Evolutionary conservation across 179 eudicot genomes (phyloP), one percentile per base, ranked within the genome.

Genomic region (Beta corolliflora): DNA sequence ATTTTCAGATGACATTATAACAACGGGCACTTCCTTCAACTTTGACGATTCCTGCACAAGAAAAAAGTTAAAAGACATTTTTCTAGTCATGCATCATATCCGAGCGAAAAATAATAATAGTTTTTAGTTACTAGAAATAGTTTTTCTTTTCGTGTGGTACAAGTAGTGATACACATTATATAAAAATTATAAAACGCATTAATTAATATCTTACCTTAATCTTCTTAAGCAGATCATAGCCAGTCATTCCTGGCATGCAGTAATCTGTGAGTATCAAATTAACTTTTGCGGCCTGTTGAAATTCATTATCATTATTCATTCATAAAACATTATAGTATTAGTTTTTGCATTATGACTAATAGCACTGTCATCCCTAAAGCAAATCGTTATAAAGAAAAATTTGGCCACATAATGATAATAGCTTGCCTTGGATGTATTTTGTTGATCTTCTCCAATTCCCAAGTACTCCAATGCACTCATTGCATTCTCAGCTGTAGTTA

Each of bases 161-260:
- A 36, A 36, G 41, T 36, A 36, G 2, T 36, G 41, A 36, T 36
- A 36, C 41, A 36, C 41, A 36, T 36, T 36, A 36, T 36, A 60
- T 9, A 0, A 5, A 29, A 29, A 18, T 4, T 12, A 2, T 29
- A 9, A 12, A 48, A 46, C 48, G 14, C 5, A 19, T 59, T 44
- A 48, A 23, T 14, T 23, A 25, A 52, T 31, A 31, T 5, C 1
- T 7, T 55, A 91, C 97, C 97, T 92, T 93, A 50, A 93, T 84
- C 83, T 90, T 90, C 88, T 90, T 92, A 1, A 93, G 98, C 14
- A 94, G 85, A 64, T 94, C 98, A 78, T 90, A 94, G 41, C 98
- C 97, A 0, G 97, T 89, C 98, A 94, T 91, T 79, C 90, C 98
- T 0, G 98, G 98, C 98, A 94, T 94, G 82, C 95, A 93, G 72